phyloP scores from a whole-genome alignment of 148 eudicot genomes.

The Fallopia convolvulus region DNA sequence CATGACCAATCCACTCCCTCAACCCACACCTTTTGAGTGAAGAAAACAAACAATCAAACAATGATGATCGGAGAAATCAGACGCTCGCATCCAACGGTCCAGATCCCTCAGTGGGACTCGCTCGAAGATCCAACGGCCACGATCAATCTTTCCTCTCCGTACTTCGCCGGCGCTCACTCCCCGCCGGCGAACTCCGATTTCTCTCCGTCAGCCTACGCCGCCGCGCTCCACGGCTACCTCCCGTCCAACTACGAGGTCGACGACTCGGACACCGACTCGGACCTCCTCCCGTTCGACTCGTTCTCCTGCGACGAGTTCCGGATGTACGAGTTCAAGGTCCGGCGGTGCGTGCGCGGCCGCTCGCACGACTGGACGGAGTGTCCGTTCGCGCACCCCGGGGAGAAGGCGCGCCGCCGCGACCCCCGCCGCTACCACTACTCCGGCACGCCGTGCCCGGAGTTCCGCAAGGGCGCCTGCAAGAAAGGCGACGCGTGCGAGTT shows the following conservation, averaged over 20 bases:
- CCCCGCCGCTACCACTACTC: slow-evolving; percentile 46
- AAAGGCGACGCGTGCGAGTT: slow-evolving; percentile 29
- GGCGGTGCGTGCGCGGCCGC: slow-evolving; percentile 41
- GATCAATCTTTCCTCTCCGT: slow-evolving; percentile 1
- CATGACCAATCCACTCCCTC: neutral
- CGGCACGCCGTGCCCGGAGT: slow-evolving; percentile 69
- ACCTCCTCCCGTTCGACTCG: slow-evolving; percentile 33
- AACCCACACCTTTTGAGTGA: neutral
- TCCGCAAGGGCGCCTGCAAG: slow-evolving; percentile 35
- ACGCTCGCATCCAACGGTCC: slow-evolving; percentile 45
- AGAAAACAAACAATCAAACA: neutral
- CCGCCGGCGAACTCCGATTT: slow-evolving; percentile 15
- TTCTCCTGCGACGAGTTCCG: slow-evolving; percentile 65
- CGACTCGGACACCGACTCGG: slow-evolving; percentile 22
- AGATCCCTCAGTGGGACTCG: slow-evolving; percentile 48
- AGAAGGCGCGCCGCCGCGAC: slow-evolving; percentile 20
- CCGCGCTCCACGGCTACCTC: slow-evolving; percentile 45
- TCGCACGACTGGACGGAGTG: slow-evolving; percentile 25
- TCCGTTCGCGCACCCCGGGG: slow-evolving; percentile 18
- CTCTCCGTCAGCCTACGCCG: slow-evolving; percentile 18
- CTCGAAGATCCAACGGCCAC: slow-evolving; percentile 37
- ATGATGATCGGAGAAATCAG: slow-evolving; percentile 17
- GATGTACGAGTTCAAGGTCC: slow-evolving; percentile 74
- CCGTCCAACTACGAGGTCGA: slow-evolving; percentile 34
- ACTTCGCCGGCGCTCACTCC: slow-evolving; percentile 3